phyloP scores from a whole-genome alignment of 495 filamentous ascomycete genomes.

The Trichocladium uniseriatum region DNA sequence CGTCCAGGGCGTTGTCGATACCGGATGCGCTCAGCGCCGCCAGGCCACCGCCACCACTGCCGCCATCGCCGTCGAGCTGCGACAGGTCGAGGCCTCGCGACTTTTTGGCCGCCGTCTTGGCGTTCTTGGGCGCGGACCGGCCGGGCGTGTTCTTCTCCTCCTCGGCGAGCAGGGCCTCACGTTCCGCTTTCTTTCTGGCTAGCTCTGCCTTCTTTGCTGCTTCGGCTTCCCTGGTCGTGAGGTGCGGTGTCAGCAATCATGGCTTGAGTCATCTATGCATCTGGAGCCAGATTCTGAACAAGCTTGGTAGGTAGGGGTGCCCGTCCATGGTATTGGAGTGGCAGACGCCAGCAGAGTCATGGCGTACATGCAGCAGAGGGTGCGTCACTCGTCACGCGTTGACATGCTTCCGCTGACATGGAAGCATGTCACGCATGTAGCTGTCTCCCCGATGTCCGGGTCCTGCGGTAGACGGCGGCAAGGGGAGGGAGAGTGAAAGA shows the following conservation, averaged over 20 bases:
- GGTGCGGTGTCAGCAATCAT: slow-evolving; percentile 11
- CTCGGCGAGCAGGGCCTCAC: slow-evolving; percentile 68
- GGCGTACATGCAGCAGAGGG: background rate
- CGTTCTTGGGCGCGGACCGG: slow-evolving; percentile 51
- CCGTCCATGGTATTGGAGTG: background rate
- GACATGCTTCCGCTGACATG: background rate
- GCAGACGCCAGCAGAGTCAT: background rate
- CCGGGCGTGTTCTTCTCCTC: slow-evolving; percentile 66
- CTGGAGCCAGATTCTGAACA: background rate
- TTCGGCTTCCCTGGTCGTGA: slow-evolving; percentile 57
- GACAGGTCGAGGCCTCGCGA: slow-evolving; percentile 57
- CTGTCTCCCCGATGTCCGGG: too few species aligned
- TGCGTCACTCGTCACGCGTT: background rate
- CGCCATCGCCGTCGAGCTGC: slow-evolving; percentile 50
- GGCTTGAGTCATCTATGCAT: background rate
- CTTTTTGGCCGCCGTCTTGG: slow-evolving; percentile 58
- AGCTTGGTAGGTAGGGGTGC: background rate
- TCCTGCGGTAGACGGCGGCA: background rate
- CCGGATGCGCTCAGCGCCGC: slow-evolving; percentile 64
- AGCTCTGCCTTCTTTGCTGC: slow-evolving; percentile 78
- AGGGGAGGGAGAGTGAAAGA: slow-evolving; percentile 2
- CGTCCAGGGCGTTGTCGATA: slow-evolving; percentile 87
- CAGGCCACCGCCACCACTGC: slow-evolving; percentile 27
- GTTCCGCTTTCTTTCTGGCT: slow-evolving; percentile 81
- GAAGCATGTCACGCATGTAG: background rate